Evolutionary conservation across 371 early-diverging fungal genomes (phyloP).

Genomic region (Fennellomyces sp.): DNA sequence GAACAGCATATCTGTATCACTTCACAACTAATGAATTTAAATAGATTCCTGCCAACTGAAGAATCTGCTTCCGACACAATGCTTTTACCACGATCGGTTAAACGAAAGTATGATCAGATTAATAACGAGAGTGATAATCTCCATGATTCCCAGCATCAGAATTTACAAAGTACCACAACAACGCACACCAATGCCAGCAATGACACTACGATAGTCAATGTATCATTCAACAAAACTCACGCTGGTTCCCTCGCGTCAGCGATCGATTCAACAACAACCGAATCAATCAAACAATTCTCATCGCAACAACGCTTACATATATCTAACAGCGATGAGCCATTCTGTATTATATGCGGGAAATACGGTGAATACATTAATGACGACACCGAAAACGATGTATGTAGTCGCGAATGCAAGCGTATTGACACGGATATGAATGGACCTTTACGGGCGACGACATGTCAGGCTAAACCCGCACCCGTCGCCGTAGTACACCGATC

Average conservation of each 20-base stretch:
- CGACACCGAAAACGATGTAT: slow-evolving; percentile 48
- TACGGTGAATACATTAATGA: slow-evolving; percentile 59
- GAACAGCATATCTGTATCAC: too few species aligned
- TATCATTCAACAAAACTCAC: too few species aligned
- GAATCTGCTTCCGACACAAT: too few species aligned
- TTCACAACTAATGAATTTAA: too few species aligned
- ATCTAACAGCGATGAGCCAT: slow-evolving; percentile 36
- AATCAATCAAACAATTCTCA: slow-evolving; percentile 14
- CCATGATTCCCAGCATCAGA: background rate
- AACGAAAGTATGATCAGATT: slow-evolving; percentile 7
- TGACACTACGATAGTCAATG: background rate
- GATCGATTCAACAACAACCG: background rate
- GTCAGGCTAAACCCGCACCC: background rate
- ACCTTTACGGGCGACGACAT: background rate
- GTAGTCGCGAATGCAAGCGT: slow-evolving; percentile 51
- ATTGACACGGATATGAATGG: slow-evolving; percentile 35
- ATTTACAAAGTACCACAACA: background rate
- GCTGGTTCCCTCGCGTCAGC: too few species aligned
- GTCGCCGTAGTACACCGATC: background rate
- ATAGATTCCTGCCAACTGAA: too few species aligned
- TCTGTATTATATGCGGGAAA: slow-evolving; percentile 54
- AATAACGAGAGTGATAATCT: background rate
- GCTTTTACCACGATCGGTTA: slow-evolving; percentile 7
- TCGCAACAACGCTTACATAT: slow-evolving; percentile 39
- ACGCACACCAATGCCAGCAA: background rate